phyloP scores from a whole-genome alignment of 2,329 filamentous ascomycete species.

The Colletotrichum trifolii region DNA sequence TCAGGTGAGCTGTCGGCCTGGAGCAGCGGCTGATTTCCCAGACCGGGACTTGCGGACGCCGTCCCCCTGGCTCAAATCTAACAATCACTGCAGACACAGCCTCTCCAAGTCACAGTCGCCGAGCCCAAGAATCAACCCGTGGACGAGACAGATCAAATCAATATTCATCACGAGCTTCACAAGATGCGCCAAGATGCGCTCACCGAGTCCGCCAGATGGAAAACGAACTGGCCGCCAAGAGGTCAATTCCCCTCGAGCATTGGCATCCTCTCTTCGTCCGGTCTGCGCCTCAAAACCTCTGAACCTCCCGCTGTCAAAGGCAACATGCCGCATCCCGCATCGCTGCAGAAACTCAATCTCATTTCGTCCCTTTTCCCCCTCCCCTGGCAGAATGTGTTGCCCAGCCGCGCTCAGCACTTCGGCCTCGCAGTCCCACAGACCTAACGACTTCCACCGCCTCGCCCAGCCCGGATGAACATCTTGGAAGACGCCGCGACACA shows the following conservation, averaged over 20 bases:
- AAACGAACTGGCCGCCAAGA: conserved; percentile 28
- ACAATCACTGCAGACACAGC: too few species aligned
- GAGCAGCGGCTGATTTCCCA: conserved; percentile 30
- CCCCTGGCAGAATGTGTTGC: background rate
- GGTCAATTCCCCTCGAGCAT: conserved; percentile 17
- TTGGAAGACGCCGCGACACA: background rate
- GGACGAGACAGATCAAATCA: background rate
- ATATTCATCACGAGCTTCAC: background rate
- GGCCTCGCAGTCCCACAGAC: background rate
- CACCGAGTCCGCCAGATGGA: conserved; percentile 13
- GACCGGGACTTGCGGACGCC: conserved; percentile 32
- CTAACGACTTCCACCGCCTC: conserved; percentile 15
- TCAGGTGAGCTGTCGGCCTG: conserved; percentile 22
- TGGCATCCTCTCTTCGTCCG: conserved; percentile 31
- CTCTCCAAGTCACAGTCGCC: too few species aligned
- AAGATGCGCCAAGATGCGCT: background rate
- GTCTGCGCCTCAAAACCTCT: conserved; percentile 23
- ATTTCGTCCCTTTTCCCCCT: background rate
- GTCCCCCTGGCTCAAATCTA: background rate
- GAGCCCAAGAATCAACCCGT: background rate
- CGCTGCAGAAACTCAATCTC: background rate
- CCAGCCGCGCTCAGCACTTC: conserved; percentile 24
- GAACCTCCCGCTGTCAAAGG: conserved; percentile 18
- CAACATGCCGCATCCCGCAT: background rate
- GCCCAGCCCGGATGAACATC: conserved; percentile 18